phyloP scores from a whole-genome alignment of 192 early-diverging fungal species.

The Phlyctochytrium arcticum region DNA sequence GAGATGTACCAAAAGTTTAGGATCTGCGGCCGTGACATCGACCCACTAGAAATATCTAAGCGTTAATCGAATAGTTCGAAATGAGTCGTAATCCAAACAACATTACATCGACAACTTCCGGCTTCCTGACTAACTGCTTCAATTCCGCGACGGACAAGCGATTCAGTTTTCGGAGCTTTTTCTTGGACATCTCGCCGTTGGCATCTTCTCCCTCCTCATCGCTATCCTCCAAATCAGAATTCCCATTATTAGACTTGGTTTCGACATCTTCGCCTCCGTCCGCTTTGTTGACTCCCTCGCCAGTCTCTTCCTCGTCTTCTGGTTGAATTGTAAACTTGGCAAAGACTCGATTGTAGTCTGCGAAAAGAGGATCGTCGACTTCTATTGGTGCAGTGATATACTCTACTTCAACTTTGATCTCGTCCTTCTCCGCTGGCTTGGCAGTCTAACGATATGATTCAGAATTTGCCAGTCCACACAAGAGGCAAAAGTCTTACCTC shows the following conservation, averaged over 20 bases:
- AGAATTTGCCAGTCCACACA: too few relatives aligned
- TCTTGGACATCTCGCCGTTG: conserved; percentile 41
- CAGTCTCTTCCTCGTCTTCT: conserved; percentile 16
- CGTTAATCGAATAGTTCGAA: too few relatives aligned
- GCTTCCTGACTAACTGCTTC: conserved; percentile 85
- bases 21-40: conserved; percentile 89
- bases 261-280: not conserved
- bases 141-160: conserved; percentile 82
- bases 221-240: conserved; percentile 13
- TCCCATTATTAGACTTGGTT: conserved; percentile 16
- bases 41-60: conserved; percentile 69
- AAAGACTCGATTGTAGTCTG: conserved; percentile 43
- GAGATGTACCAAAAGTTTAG: conserved; percentile 82
- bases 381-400: conserved; percentile 40
- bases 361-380: conserved; percentile 22
- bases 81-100: not conserved
- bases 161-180: conserved; percentile 47
- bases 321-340: conserved; percentile 26
- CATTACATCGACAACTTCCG: conserved; percentile 89
- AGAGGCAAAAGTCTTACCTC: too few relatives aligned
- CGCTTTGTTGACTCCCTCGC: not conserved
- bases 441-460: too few relatives aligned
- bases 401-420: conserved; percentile 39
- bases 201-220: conserved; percentile 27
- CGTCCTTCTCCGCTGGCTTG: not conserved